Conservation (phyloP, 768 basidiomycete species). For the Phanerochaete carnosa region DNA sequence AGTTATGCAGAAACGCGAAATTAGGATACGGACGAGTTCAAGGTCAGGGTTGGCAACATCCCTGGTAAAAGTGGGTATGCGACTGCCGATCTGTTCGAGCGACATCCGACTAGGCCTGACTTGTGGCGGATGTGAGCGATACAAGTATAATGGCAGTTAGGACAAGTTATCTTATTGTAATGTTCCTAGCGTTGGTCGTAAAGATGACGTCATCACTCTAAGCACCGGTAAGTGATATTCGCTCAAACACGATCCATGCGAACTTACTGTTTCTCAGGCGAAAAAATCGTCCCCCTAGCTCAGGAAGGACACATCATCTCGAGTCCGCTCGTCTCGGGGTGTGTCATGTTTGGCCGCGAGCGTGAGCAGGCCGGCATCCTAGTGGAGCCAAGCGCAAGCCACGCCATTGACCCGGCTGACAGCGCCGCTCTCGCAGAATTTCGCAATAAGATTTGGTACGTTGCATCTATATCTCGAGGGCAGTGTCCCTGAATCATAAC, state of each 20-base stretch:
- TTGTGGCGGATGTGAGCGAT: conserved; percentile 8
- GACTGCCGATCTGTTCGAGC: conserved; percentile 7
- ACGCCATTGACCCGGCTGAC: conserved; percentile 22
- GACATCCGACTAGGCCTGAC: conserved; percentile 4
- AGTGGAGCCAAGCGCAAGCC: conserved; percentile 28
- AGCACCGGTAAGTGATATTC: not conserved
- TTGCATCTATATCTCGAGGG: not conserved
- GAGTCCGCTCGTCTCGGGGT: conserved; percentile 26
- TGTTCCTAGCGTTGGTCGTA: not conserved
- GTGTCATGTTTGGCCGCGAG: conserved; percentile 38
- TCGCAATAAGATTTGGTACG: conserved; percentile 11
- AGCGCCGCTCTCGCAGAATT: not conserved
- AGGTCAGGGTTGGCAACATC: conserved; percentile 1
- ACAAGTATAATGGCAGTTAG: not conserved
- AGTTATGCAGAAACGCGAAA: not conserved
- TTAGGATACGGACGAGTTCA: not conserved
- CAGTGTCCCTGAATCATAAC: not conserved
- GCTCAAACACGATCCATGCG: not conserved
- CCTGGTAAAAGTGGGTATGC: conserved; percentile 9
- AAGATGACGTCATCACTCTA: conserved; percentile 7
- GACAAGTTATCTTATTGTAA: not conserved
- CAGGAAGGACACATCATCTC: conserved; percentile 32
- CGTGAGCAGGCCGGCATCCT: conserved; percentile 36
- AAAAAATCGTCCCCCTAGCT: conserved; percentile 13
- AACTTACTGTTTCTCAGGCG: not conserved